Evolutionary conservation across 139 green algal genomes (phyloP), one percentile per base, ranked within the genome.

Genomic region (Chlamydomonas applanata): DNA sequence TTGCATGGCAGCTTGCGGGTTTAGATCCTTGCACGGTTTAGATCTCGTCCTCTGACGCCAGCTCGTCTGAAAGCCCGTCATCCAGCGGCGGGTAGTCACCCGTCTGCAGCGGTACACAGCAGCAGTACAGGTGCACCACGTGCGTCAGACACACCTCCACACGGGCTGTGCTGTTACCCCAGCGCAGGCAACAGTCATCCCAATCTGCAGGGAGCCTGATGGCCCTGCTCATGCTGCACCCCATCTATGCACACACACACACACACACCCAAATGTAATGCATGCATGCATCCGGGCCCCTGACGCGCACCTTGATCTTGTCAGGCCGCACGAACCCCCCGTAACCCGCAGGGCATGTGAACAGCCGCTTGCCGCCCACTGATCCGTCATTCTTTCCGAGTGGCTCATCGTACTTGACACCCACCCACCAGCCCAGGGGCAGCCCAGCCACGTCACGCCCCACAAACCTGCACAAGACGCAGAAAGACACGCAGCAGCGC

Each of bases 341-440:
- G 67, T 96, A 94, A 3, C 79, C 77, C 0, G 69, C 53, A 0
- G 72, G 24, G 56, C 89, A 95, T 14, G 89, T 71, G 69, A 98
- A 97, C 57, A 88, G 93, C n/a, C 84, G 72, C 40, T 77, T 70
- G 2, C 93, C 93, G 25, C 30, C 40, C 16, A 91, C 80, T 27
- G 57, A 93, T 25, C 96, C 96, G 80, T 99, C 92, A 74, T 98
- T 95, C 80, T 97, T 98, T 11, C 96, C 96, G 60, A 98, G 76
- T 16, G 96, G 96, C 84, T 99, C 96, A 73, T 99, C 96, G 62
- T 96, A 98, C 67, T 92, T 59, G 17, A 98, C 82, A 7, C 96
- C 96, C 19, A 98, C 85, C 96, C 96, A 99, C 19, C 72, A 96
- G 0, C 94, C 92, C 36, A 78, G 54, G 16, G 91, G 85, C 60